Evolutionary conservation across 805 yeast species (phyloP), one percentile per base, ranked within the genome.

Genomic region (Candida insectalens): DNA sequence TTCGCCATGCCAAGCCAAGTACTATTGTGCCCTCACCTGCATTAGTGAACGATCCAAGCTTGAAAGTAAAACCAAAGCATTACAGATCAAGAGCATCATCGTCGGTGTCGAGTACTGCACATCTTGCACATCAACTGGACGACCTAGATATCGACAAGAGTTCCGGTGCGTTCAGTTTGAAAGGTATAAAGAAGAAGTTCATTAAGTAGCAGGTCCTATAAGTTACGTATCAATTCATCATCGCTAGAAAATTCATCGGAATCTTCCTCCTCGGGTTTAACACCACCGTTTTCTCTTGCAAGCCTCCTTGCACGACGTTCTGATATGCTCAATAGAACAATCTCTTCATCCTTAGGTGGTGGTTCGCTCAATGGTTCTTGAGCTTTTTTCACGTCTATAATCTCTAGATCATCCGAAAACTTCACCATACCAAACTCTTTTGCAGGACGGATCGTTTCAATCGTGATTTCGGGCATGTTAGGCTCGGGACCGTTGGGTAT

Each of bases 401-500:
- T 60, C 44, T 71, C 72, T 14, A 83, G 71, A 44, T 79, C 78
- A 5, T 62, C 65, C 0, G 92, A 63, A 41, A 80, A 67, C 43
- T 69, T 76, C 3, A 82, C 85, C 26, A 43, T 36, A 3, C 40
- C 44, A 17, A 63, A 65, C 1, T 63, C 61, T 1, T 67, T 61
- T 3, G 69, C 70, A 0, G 77, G 71, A 3, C 65, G 65, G 14
- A 82, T 70, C 0, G 94, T 83, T 42, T 83, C 94, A n/a, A 77
- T 70, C 9, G 51, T 52, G 5, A 77, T 69, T 2, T 62, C 67
- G 0, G 92, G 92, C 76, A 83, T 68, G 44, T 82, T 81, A 2
- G 66, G 69, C 43, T 82, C 94, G 0, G 94, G 92, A 0, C 92
- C 92, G 49, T 72, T 71, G 1, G 69, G 67, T 4, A 82, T 66